A percentile compares a stretch with the other conserved stretches of the same genome.
Evolutionary conservation across 176 grass and related monocot genomes (phyloP).

Genomic region (Eremochloa ophiuroides): DNA sequence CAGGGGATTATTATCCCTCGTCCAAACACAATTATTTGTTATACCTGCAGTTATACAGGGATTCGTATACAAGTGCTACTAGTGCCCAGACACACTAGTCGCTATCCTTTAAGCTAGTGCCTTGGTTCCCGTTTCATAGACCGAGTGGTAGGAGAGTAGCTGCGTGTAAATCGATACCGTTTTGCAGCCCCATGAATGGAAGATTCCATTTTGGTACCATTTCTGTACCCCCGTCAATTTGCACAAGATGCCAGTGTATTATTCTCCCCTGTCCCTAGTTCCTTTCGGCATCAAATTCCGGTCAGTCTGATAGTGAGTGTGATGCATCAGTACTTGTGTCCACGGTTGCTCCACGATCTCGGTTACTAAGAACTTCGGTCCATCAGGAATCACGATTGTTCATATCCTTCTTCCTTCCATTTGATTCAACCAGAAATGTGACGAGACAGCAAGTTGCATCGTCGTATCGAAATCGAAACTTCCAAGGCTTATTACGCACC

Average conservation of each 20-base stretch:
- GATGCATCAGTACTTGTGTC: slow-evolving; percentile 9
- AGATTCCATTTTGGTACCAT: slow-evolving; percentile 26
- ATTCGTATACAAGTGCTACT: too few relatives aligned
- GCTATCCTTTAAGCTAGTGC: background rate
- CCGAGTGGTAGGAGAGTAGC: background rate
- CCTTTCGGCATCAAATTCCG: background rate
- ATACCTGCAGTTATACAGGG: too few relatives aligned
- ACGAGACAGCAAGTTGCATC: background rate
- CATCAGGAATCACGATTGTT: background rate
- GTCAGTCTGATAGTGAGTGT: background rate
- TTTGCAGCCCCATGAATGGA: slow-evolving; percentile 18
- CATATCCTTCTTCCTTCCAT: background rate
- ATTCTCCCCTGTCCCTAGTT: slow-evolving; percentile 3
- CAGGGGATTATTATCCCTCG: too few relatives aligned
- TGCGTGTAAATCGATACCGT: background rate
- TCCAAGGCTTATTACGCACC: too few relatives aligned
- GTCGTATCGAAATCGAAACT: too few relatives aligned
- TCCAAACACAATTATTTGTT: too few relatives aligned
- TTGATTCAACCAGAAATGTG: background rate
- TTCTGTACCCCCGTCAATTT: slow-evolving; percentile 3
- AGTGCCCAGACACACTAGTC: too few relatives aligned
- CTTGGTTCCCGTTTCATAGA: background rate
- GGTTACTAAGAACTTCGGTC: background rate
- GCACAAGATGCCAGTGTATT: slow-evolving; percentile 37
- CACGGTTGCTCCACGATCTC: slow-evolving; percentile 8